Base-by-base conservation (phyloP, 2,329 filamentous ascomycete genomes). In the Colletotrichum noveboracense region DNA sequence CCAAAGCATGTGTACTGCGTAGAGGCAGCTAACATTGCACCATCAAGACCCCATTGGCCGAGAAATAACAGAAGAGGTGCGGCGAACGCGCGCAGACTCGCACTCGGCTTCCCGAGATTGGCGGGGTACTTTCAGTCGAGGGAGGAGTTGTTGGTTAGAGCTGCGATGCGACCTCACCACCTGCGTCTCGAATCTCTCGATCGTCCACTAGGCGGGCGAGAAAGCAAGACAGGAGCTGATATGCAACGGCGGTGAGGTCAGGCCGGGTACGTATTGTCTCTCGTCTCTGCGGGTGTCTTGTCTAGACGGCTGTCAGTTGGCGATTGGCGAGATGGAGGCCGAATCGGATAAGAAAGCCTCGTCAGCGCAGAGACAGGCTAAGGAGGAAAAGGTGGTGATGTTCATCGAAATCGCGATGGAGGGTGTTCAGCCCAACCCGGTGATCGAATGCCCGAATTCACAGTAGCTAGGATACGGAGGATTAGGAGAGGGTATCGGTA, bases 191-290 rank as follows among this genome's bases (percentile, higher is more conserved):
- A 61, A 56, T 34, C 32, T 28, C 14, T 26, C 48, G 67, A 61
- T 74, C 38, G 64, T 21, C 73, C n/a, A 75, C 26, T 75, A 16
- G 21, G 14, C 14, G 21, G 8, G 43, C 38, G 18, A 24, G 12
- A 24, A 34, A 73, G 24, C 21, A 52, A 75, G 73, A 75, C 73
- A 75, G 32, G 65, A 34, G 34, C 32, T 28, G 55, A 73, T 64
- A n/a, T 34, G 34, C 55, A 75, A 75, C 64, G 70, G 73, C 70
- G 73, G 73, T 73, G 73, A 75, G 26, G n/a, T 66, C 32, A 34
- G 24, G 16, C 12, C 12, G 58, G n/a, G 26, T 56, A 72, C 52
- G 62, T 58, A 72, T 30, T 48, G 52, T 74, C 58, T 70, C 43
- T 34, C 36, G 34, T 58, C 48, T 61, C 16, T 28, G 14, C 32